phyloP scores from a whole-genome alignment of 257 asterid genomes.

The Solanum peruvianum region DNA sequence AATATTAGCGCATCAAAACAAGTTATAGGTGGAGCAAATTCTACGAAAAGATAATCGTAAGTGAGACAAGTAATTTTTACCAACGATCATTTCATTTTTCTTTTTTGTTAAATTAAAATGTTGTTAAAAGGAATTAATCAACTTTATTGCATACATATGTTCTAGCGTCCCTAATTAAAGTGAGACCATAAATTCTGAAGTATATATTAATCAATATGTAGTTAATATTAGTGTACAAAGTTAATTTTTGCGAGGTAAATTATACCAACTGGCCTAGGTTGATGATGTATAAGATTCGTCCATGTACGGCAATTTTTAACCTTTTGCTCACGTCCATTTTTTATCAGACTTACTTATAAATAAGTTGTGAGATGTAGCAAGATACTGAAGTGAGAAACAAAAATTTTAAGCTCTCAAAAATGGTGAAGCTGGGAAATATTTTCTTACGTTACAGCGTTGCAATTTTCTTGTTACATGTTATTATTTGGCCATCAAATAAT shows the following conservation, averaged over 20 bases:
- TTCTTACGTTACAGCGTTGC: neutral
- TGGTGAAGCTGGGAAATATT: neutral
- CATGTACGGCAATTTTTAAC: neutral
- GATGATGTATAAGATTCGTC: neutral
- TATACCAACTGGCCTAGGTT: neutral
- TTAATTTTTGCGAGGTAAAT: neutral
- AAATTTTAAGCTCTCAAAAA: neutral
- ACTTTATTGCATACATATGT: neutral
- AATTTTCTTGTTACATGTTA: neutral
- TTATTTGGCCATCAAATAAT: neutral
- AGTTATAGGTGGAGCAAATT: neutral
- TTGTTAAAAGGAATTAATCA: neutral
- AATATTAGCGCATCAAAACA: neutral
- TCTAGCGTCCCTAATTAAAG: neutral
- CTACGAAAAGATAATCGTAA: neutral
- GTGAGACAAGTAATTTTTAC: neutral
- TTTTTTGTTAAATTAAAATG: no score
- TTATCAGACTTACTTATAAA: neutral
- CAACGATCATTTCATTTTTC: neutral
- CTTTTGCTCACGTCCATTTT: neutral
- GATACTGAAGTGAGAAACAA: neutral
- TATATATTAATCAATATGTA: neutral
- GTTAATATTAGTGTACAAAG: neutral
- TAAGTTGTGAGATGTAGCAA: neutral
- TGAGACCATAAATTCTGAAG: neutral